Conservation (phyloP, 176 grass and related monocot genomes). For the Ensete ventricosum region DNA sequence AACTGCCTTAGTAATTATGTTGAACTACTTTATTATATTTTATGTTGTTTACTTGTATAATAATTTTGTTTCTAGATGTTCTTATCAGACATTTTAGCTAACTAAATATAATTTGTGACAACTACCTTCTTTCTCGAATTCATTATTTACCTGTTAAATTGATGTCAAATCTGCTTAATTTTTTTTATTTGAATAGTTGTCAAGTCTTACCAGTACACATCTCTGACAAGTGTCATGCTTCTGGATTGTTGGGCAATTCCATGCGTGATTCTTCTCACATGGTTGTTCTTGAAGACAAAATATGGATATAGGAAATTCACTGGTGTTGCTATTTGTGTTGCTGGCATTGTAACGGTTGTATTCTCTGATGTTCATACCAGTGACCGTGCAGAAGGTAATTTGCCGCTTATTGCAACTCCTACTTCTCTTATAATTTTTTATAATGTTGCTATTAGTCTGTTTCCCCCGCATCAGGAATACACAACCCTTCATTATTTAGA, state of each 20-base stretch:
- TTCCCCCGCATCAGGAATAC: too few relatives aligned
- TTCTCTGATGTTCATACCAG: conserved; percentile 56
- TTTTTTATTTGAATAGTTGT: conserved; percentile 32
- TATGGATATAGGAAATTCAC: conserved; percentile 42
- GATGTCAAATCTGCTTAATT: conserved; percentile 1
- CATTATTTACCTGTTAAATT: background rate
- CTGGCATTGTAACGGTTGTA: conserved; percentile 48
- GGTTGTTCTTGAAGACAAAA: conserved; percentile 53
- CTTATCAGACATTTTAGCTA: background rate
- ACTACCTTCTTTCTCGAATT: too few relatives aligned
- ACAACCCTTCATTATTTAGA: too few relatives aligned
- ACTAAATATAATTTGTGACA: too few relatives aligned
- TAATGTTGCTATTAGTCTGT: background rate
- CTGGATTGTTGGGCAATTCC: conserved; percentile 67
- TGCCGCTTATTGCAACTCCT: background rate
- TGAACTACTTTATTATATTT: too few relatives aligned
- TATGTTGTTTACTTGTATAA: background rate
- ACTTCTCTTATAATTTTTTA: background rate
- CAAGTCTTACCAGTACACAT: conserved; percentile 59
- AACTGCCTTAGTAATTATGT: too few relatives aligned
- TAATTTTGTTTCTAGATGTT: background rate
- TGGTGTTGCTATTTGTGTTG: conserved; percentile 41
- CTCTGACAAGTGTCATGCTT: conserved; percentile 63
- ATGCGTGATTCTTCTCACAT: conserved; percentile 54
- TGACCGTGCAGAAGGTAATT: conserved; percentile 25